Evolutionary conservation across 345 rosid genomes (phyloP).

Genomic region (Viola odorata): DNA sequence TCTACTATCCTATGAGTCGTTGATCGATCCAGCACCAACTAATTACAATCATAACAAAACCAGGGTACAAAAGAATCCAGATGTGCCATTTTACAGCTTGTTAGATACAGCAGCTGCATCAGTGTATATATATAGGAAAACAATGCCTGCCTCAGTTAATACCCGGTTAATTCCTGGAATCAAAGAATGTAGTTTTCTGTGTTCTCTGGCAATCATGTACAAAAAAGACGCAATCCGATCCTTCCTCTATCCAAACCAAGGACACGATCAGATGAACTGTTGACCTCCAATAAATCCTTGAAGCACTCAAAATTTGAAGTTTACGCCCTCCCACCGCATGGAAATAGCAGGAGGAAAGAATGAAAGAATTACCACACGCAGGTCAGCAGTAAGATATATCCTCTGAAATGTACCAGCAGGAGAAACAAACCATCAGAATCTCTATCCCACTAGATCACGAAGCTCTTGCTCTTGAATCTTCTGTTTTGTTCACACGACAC

Average conservation of each 20-base stretch:
- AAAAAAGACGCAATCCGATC: slow-evolving; percentile 23
- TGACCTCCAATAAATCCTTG: slow-evolving; percentile 30
- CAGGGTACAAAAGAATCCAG: slow-evolving; percentile 32
- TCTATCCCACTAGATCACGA: slow-evolving; percentile 22
- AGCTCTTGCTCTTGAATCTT: slow-evolving; percentile 38
- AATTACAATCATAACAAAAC: slow-evolving; percentile 29
- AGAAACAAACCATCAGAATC: slow-evolving; percentile 12
- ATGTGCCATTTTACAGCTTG: slow-evolving; percentile 29
- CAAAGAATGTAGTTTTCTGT: slow-evolving; percentile 8
- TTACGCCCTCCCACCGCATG: slow-evolving; percentile 30
- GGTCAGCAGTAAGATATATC: slow-evolving; percentile 28
- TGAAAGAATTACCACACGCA: slow-evolving; percentile 44
- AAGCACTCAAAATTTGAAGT: slow-evolving; percentile 25
- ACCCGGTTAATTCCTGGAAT: slow-evolving; percentile 18
- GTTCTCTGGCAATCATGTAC: slow-evolving; percentile 29
- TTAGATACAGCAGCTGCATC: slow-evolving; percentile 44
- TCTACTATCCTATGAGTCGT: slow-evolving; percentile 17
- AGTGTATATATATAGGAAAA: slow-evolving; percentile 14
- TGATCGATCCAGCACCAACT: slow-evolving; percentile 13
- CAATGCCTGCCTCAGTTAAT: slow-evolving; percentile 23
- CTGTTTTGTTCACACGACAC: slow-evolving; percentile 68
- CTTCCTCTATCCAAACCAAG: slow-evolving; percentile 21
- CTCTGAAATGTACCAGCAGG: slow-evolving; percentile 19
- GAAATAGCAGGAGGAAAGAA: slow-evolving; percentile 24
- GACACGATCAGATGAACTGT: slow-evolving; percentile 19